phyloP scores from a whole-genome alignment of 352 stramenopile species.

The Phytophthora melonis region DNA sequence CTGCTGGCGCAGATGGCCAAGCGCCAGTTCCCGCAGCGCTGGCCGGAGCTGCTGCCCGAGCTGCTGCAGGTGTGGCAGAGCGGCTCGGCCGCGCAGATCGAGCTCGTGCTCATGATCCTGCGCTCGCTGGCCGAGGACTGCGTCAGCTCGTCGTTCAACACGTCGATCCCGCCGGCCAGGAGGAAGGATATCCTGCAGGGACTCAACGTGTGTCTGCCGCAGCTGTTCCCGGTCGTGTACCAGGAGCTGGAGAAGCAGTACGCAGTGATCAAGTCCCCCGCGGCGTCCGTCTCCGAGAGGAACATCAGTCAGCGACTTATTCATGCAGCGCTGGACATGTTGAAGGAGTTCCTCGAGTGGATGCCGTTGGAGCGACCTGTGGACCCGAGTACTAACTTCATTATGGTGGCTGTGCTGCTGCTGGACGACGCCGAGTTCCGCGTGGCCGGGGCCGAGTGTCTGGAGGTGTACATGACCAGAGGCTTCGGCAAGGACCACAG shows the following conservation, averaged over 20 bases:
- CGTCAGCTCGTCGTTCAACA: constrained; percentile 83
- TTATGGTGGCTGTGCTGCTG: constrained; percentile 67
- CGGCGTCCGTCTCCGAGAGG: constrained; percentile 25
- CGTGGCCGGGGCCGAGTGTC: constrained; percentile 65
- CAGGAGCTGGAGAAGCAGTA: constrained; percentile 82
- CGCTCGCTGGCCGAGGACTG: constrained; percentile 83
- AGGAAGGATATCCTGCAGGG: constrained; percentile 86
- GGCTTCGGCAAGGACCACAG: constrained; percentile 78
- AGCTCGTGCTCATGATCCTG: constrained; percentile 78
- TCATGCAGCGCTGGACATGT: constrained; percentile 69
- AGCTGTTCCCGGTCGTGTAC: constrained; percentile 79
- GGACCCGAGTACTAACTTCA: constrained; percentile 64
- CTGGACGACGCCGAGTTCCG: constrained; percentile 66
- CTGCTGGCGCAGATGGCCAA: constrained; percentile 80
- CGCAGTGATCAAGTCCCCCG: constrained; percentile 45
- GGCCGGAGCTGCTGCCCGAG: constrained; percentile 72
- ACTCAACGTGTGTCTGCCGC: constrained; percentile 72
- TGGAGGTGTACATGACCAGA: constrained; percentile 76
- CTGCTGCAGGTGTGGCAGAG: constrained; percentile 70
- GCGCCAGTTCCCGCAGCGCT: constrained; percentile 85
- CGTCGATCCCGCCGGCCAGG: constrained; percentile 71
- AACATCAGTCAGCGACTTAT: constrained; percentile 63
- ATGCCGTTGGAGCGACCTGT: constrained; percentile 75
- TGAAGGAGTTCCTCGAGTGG: constrained; percentile 88
- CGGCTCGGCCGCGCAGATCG: constrained; percentile 55